Percentiles rank a stretch among this genome's conserved stretches.
Evolutionary conservation across 345 rosid genomes (phyloP).

Genomic region (Eucalyptus globulus): DNA sequence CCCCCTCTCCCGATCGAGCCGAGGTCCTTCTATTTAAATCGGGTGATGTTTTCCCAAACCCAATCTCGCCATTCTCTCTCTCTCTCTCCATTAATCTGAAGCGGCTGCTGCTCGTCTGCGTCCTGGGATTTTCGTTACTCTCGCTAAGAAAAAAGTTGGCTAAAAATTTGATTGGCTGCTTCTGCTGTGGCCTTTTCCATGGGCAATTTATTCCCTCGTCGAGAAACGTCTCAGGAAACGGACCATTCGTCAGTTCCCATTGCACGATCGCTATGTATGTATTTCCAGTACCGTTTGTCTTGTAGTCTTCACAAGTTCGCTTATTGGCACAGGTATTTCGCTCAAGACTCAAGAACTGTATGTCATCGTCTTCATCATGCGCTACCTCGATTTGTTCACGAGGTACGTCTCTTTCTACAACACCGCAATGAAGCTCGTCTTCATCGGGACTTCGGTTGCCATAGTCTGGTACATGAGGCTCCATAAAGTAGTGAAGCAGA

Average conservation of each 20-base stretch:
- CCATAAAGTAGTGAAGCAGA: constrained; percentile 30
- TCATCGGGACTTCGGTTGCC: constrained; percentile 19
- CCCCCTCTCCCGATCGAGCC: not conserved
- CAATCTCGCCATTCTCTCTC: not conserved
- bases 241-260: not conserved
- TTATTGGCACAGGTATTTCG: constrained; percentile 18
- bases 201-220: not conserved
- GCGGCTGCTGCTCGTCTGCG: not conserved
- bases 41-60: not conserved
- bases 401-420: constrained; percentile 25
- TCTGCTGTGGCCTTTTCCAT: not conserved
- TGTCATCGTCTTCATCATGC: constrained; percentile 22
- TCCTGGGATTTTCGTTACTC: not conserved
- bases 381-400: constrained; percentile 23
- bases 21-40: not conserved
- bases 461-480: constrained; percentile 39
- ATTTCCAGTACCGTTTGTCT: not conserved
- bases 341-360: constrained; percentile 37
- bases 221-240: not conserved
- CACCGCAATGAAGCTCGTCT: constrained; percentile 24
- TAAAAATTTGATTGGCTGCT: not conserved
- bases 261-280: not conserved
- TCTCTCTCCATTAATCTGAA: not conserved
- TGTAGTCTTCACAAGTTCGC: not conserved
- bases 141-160: not conserved